A percentile compares a stretch with the other conserved stretches of the same genome.
Conservation (phyloP, 2,329 filamentous ascomycete species). For the Penicillium sclerotiorum region DNA sequence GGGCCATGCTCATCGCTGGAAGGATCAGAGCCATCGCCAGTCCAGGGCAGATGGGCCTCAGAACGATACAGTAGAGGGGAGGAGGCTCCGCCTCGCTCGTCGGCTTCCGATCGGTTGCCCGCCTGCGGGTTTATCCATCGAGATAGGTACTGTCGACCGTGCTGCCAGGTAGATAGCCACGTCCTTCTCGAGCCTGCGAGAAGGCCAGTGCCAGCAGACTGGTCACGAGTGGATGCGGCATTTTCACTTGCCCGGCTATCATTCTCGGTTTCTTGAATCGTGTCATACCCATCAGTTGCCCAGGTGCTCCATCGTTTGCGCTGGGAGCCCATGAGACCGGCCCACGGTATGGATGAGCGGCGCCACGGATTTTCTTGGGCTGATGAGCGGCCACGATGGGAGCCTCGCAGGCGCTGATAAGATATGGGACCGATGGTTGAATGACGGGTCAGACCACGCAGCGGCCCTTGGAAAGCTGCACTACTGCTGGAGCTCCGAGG, state of each 20-base stretch:
- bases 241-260: conserved; percentile 1
- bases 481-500: conserved; percentile 29
- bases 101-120: conserved; percentile 10
- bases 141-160: conserved; percentile 26
- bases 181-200: conserved; percentile 33
- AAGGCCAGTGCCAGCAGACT: conserved; percentile 10
- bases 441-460: conserved; percentile 24
- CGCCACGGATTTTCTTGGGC: conserved; percentile 20
- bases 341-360: conserved; percentile 30
- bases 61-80: conserved; percentile 20
- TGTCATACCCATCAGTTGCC: conserved; percentile 28
- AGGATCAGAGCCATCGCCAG: conserved; percentile 1
- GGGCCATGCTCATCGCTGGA: neutral
- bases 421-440: conserved; percentile 24
- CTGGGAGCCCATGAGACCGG: conserved; percentile 19
- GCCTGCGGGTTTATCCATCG: conserved; percentile 28
- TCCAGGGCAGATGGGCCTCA: conserved; percentile 4
- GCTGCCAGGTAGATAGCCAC: conserved; percentile 28
- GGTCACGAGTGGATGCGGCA: neutral
- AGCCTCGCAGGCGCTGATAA: conserved; percentile 22
- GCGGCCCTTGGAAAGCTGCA: conserved; percentile 15
- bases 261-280: conserved; percentile 26
- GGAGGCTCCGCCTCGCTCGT: conserved; percentile 10
- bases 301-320: conserved; percentile 23
- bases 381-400: conserved; percentile 21